Base-by-base conservation (phyloP, 2,329 filamentous ascomycete species). In the Bipolaris cookei region DNA sequence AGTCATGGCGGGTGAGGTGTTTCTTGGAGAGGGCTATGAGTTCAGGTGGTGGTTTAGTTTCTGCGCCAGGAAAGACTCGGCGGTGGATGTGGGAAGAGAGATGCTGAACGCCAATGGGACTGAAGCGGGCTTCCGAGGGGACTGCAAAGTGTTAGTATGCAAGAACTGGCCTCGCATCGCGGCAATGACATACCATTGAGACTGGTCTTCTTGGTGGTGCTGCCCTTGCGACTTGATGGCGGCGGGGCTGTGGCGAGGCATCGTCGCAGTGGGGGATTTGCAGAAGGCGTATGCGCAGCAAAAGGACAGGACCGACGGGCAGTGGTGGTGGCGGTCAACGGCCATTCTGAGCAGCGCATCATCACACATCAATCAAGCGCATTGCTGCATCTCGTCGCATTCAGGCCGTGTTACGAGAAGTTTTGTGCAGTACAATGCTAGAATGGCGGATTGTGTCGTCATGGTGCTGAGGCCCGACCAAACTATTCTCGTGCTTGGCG, bases 71-170 rank as follows among this genome's bases (percentile, higher is more conserved):
- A 71, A 99, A 99, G 39, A 99, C 80, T 77, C 98, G 95, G 1
- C 85, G 74, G 76, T 94, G 91, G 42, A 99, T 83, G 80, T 93
- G 84, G 57, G 84, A 83, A 81, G 92, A 97, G 66, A 99, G 81
- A 71, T 98, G 94, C 78, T 99, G 95, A 37, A 99, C 91, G 51
- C 91, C 92, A 68, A 99, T 93, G 66, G 96, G 90, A 78, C 96
- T 99, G 80, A 90, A 91, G 64, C 95, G 88, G 46, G 91, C 82
- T 54, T 84, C 78, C 6, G 81, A 78, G n/a, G 76, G 68, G 28
- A 78, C 70, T 76, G 66, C 3, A 18, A 1, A 13, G 37, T 4
- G 13, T 58, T 18, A 50, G n/a, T 20, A 20, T 23, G 11, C 20
- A 18, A 2, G n/a, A 20, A 1, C n/a, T 4, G 6, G 8, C 3